These are phyloP conservation scores for Suhomyces sp. DNA, from an alignment of 805 yeast species.

Conservation along the genomic window DNA sequence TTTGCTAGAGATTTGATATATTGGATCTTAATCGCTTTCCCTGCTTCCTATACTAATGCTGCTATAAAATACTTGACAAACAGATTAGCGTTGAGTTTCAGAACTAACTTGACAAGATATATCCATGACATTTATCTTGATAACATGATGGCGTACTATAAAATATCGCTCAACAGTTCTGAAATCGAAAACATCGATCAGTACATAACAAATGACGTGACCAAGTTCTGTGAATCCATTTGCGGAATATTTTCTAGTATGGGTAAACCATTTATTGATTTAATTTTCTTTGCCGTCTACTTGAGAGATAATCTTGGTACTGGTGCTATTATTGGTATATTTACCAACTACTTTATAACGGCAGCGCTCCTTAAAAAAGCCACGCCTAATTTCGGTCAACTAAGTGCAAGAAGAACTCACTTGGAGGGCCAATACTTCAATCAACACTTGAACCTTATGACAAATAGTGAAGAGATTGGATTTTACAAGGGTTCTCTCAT, in stretches of 20 bases:
- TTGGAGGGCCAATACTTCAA: conserved; percentile 89
- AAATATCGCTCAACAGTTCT: conserved; percentile 59
- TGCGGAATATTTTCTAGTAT: conserved; percentile 81
- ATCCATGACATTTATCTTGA: conserved; percentile 89
- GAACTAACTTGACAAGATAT: conserved; percentile 79
- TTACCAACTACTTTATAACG: conserved; percentile 74
- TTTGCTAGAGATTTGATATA: conserved; percentile 74
- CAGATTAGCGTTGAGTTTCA: conserved; percentile 74
- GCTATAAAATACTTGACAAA: conserved; percentile 80
- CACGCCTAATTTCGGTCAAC: conserved; percentile 82
- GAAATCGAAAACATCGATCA: conserved; percentile 72
- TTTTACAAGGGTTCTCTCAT: conserved; percentile 85
- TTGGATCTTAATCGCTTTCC: conserved; percentile 89
- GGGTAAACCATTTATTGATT: conserved; percentile 89
- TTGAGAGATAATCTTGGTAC: conserved; percentile 83
- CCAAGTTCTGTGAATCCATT: conserved; percentile 74
- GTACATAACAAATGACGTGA: conserved; percentile 80
- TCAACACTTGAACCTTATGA: conserved; percentile 78
- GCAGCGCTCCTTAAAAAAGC: conserved; percentile 68
- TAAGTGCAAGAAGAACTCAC: conserved; percentile 68
- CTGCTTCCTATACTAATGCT: conserved; percentile 89
- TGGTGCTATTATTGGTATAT: conserved; percentile 79
- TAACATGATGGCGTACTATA: conserved; percentile 76
- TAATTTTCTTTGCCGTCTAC: conserved; percentile 79
- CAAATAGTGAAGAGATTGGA: conserved; percentile 90